Evolutionary conservation across 805 yeast species (phyloP), one percentile per base, ranked within the genome.

Genomic region (Suhomyces tanzawaensis): DNA sequence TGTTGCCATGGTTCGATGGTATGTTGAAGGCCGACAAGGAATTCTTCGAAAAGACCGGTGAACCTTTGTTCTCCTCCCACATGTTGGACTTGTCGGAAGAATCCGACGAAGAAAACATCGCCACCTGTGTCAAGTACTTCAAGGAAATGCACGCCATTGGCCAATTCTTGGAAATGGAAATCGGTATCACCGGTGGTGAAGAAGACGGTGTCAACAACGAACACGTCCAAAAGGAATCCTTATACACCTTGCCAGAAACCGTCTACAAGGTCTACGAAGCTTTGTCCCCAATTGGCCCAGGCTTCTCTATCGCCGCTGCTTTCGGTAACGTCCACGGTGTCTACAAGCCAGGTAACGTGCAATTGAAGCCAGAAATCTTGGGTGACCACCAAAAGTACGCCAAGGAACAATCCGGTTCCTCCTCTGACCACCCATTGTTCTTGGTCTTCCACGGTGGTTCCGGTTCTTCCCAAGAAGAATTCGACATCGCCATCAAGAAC

Each of bases 151-250:
- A 95, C 68, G 88, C 85, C 75, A 77, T 91, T 81, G 77, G 80
- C 74, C 98, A 91, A 77, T 93, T 93, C 93, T 81, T 93, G 66
- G 99, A 93, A 81, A 93, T 93, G 99, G 99, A 93, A 79, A 93
- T 93, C 66, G 99, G 99, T 82, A 93, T 93, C 82, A 93, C 99
- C 68, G 99, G 99, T 76, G 99, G 99, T 83, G 99, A 93, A 79
- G 99, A 93, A 76, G 99, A 93, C 66, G 99, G 99, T 82, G 99
- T 93, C 62, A 93, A 93, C 84, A 93, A 93, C 81, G 95, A 91
- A 72, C 77, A 81, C 68, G 96, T 87, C 52, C 79, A 80, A 64
- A 84, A 85, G 74, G 89, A 85, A 48, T 67, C 85, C 49, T 76
- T 93, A 59, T 93, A 91, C 85, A 93, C 99, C 56, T 80, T 82